A percentile compares a stretch with the other conserved stretches of the same genome.
phyloP scores from a whole-genome alignment of 306 rosid genomes.

The Vigna trinervia region DNA sequence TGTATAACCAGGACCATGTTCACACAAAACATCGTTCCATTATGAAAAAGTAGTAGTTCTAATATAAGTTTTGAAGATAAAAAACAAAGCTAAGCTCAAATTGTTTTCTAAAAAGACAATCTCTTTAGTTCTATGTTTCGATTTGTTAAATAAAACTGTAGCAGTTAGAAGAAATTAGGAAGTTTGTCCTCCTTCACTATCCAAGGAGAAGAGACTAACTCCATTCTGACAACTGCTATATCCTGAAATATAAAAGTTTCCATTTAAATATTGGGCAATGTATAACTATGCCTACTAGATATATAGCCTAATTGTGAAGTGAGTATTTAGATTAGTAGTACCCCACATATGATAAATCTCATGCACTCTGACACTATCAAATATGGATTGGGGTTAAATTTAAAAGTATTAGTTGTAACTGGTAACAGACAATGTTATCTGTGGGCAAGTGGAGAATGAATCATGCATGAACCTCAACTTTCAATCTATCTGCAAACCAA shows the following conservation, averaged over 20 bases:
- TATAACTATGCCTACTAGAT: neutral
- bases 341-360: conserved; percentile 12
- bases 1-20: neutral
- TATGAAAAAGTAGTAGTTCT: neutral
- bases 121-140: neutral
- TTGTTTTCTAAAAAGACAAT: conserved; percentile 4
- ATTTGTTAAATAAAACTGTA: conserved; percentile 6
- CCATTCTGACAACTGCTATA: neutral
- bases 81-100: conserved; percentile 4
- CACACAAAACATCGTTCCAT: neutral
- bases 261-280: neutral
- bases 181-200: neutral
- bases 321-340: neutral
- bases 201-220: neutral
- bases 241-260: conserved; percentile 8
- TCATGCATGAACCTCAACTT: neutral
- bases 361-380: conserved; percentile 1
- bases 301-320: neutral
- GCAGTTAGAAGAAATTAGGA: neutral
- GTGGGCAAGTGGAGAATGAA: neutral
- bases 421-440: too few species aligned
- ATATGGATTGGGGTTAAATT: conserved; percentile 10
- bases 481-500: neutral
- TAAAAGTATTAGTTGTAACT: neutral
- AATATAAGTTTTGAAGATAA: neutral